Percentiles rank a stretch among this genome's conserved stretches.
Conservation (phyloP, 2,329 filamentous ascomycete species). For the Corynespora cassiicola region DNA sequence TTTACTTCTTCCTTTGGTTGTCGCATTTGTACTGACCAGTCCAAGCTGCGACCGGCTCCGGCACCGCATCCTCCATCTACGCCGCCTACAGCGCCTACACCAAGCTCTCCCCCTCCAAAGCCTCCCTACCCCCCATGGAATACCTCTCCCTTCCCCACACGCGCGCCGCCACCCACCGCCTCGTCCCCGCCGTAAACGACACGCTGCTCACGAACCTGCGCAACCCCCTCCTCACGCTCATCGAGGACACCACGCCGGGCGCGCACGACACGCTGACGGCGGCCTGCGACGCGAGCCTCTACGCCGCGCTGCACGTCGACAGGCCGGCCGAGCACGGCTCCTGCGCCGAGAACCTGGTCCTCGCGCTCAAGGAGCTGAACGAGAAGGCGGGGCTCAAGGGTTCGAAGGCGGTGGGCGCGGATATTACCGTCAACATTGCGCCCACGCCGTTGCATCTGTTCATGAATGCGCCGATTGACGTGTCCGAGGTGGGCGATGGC, state of each 20-base stretch:
- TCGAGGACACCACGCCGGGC: constrained; percentile 53
- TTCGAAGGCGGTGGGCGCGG: constrained; percentile 53
- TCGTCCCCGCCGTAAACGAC: constrained; percentile 50
- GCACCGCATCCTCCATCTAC: constrained; percentile 55
- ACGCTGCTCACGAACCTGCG: constrained; percentile 54
- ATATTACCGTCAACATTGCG: constrained; percentile 55
- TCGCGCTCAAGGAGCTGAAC: constrained; percentile 57
- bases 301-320: constrained; percentile 49
- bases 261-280: constrained; percentile 56
- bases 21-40: not conserved
- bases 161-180: constrained; percentile 48
- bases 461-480: constrained; percentile 40
- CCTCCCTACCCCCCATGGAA: constrained; percentile 51
- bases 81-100: constrained; percentile 58
- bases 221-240: constrained; percentile 52
- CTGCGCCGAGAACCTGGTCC: constrained; percentile 57
- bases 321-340: constrained; percentile 54
- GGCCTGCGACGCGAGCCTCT: constrained; percentile 54
- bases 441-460: constrained; percentile 56
- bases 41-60: constrained; percentile 54
- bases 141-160: constrained; percentile 56
- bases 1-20: not conserved
- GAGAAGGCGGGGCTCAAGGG: constrained; percentile 54
- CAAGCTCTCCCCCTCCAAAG: constrained; percentile 35
- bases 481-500: no score